Evolutionary conservation across 2,329 filamentous ascomycete genomes (phyloP), one percentile per base, ranked within the genome.

Genomic region (Coniochaeta pulveracea): DNA sequence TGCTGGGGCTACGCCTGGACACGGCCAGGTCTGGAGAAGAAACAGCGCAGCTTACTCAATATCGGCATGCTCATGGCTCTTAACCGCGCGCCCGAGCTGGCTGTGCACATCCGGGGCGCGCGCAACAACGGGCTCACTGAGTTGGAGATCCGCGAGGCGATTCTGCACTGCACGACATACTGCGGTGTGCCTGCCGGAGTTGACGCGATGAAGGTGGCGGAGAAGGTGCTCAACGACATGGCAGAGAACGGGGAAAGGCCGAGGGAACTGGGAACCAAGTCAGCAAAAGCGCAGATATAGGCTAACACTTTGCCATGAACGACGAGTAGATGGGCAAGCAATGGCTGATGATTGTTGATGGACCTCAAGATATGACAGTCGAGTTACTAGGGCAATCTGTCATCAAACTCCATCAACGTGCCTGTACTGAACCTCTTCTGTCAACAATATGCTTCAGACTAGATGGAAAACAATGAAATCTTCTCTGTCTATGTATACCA

Each of bases 1-100:
- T 72, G 69, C 55, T 80, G 75, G 76, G 75, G 74, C 10, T 64
- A 64, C 37, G 65, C 69, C 17, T 81, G 76, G 76, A 69, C 69
- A 4, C 65, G 76, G 6, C 73, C 72, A 1, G 76, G 75, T 0
- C 63, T 80, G 7, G 64, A 69, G 22, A 63, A 66, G 38, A 75
- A 78, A 49, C 67, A 73, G 42, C 64, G 76, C 29, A 71, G 64
- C 34, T 58, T 80, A 35, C 55, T 80, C 34, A 79, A 79, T 48
- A 71, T 80, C 30, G 73, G 66, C 30, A 78, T 80, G 67, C 64
- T 56, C 19, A 54, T 54, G 41, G 72, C 72, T 3, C 58, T 77
- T 40, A 78, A 78, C 44, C 60, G 70, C 5, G 60, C 57, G 5
- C 64, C 68, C 0, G 76, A 80, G 47, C 56, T 80, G 36, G 73